Conservation (phyloP, 257 asterid genomes). For the Solanum rostratum region DNA sequence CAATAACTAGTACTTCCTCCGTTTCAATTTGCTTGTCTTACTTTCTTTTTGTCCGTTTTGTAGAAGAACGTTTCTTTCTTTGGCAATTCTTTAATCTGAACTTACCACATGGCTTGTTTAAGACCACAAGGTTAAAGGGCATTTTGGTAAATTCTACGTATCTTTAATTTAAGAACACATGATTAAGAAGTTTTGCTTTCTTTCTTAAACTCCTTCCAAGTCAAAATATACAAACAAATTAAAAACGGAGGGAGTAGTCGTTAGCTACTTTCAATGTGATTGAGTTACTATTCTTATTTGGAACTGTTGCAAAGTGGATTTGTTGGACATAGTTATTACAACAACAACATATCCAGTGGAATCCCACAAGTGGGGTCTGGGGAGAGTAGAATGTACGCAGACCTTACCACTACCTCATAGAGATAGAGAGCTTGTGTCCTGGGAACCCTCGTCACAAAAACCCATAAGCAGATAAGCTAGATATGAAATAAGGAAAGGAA, state of each 20-base stretch:
- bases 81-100: not conserved
- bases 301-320: not conserved
- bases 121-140: not conserved
- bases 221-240: not conserved
- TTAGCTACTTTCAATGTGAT: not conserved
- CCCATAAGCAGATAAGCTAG: no score
- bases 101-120: not conserved
- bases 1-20: not conserved
- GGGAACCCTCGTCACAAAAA: no score
- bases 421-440: no score
- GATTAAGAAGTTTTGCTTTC: not conserved
- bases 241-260: not conserved
- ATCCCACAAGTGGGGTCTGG: no score
- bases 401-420: no score
- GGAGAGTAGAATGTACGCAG: no score
- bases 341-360: no score
- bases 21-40: not conserved
- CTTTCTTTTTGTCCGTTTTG: not conserved
- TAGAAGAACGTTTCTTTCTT: not conserved
- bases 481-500: no score
- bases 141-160: not conserved
- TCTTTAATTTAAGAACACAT: not conserved
- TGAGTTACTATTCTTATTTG: not conserved
- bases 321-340: not conserved
- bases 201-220: not conserved